Conservation (phyloP, 2,329 filamentous ascomycete genomes). For the Podosphaera leucotricha region DNA sequence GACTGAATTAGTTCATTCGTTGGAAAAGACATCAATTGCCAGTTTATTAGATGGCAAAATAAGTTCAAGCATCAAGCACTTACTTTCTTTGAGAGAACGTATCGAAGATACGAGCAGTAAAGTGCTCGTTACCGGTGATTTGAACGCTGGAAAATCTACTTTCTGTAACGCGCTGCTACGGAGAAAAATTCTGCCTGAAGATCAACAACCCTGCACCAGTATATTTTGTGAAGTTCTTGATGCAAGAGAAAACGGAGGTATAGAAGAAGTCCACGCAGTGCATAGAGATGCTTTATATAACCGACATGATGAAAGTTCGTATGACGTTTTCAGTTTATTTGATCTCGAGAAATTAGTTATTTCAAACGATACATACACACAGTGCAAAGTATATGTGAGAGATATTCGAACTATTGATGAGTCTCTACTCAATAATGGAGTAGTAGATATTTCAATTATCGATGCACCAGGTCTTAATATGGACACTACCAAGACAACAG, state of each 20-base stretch:
- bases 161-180: slow-evolving; percentile 95
- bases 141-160: slow-evolving; percentile 95
- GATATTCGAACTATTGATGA: slow-evolving; percentile 77
- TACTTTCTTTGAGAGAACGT: slow-evolving; percentile 64
- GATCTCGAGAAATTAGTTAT: slow-evolving; percentile 75
- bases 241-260: slow-evolving; percentile 64
- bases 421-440: slow-evolving; percentile 86
- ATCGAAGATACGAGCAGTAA: slow-evolving; percentile 97
- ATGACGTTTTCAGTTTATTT: slow-evolving; percentile 57
- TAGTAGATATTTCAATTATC: slow-evolving; percentile 93
- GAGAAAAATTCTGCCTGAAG: slow-evolving; percentile 79
- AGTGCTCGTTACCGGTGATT: slow-evolving; percentile 79
- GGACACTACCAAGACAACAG: slow-evolving; percentile 90
- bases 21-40: slow-evolving; percentile 81
- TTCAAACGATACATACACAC: slow-evolving; percentile 69
- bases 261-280: slow-evolving; percentile 91
- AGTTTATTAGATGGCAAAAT: slow-evolving; percentile 85
- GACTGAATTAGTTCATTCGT: slow-evolving; percentile 73
- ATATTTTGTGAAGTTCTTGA: slow-evolving; percentile 97
- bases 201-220: slow-evolving; percentile 93
- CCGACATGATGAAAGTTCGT: slow-evolving; percentile 80
- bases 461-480: slow-evolving; percentile 90
- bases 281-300: slow-evolving; percentile 62
- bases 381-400: slow-evolving; percentile 93
- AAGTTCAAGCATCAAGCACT: slow-evolving; percentile 74